Evolutionary conservation across 2,329 filamentous ascomycete genomes (phyloP).

Genomic region (Aspergillus awamori): DNA sequence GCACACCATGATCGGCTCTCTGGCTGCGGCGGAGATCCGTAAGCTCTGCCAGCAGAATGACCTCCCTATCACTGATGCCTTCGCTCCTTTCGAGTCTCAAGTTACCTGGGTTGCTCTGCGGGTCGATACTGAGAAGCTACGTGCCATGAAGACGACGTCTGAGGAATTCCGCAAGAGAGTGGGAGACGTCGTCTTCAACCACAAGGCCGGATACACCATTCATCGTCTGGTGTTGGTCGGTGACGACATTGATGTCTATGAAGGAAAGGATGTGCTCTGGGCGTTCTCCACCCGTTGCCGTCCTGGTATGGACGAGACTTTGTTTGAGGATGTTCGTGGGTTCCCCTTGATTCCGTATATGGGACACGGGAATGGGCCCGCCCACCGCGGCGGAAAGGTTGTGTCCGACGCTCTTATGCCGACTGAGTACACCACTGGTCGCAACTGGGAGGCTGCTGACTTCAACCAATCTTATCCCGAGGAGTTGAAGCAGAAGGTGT

Average conservation of each 20-base stretch:
- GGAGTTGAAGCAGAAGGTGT: conserved; percentile 45
- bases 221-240: conserved; percentile 52
- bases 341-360: conserved; percentile 55
- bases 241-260: conserved; percentile 54
- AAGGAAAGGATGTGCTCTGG: conserved; percentile 53
- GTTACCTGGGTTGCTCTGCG: conserved; percentile 57
- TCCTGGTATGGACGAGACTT: conserved; percentile 48
- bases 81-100: conserved; percentile 51
- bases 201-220: conserved; percentile 49
- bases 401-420: conserved; percentile 51
- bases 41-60: conserved; percentile 38
- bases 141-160: conserved; percentile 55
- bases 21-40: conserved; percentile 50
- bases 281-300: conserved; percentile 54
- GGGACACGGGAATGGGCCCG: conserved; percentile 43
- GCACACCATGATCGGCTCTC: conserved; percentile 46
- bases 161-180: conserved; percentile 45
- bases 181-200: conserved; percentile 46
- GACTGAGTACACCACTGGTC: conserved; percentile 45
- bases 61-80: conserved; percentile 51
- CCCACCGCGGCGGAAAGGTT: conserved; percentile 48
- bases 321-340: conserved; percentile 49
- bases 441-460: conserved; percentile 35
- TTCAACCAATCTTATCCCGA: conserved; percentile 43
- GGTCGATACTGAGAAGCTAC: conserved; percentile 60